Percentiles rank a stretch among this genome's conserved stretches.
phyloP scores from a whole-genome alignment of 495 filamentous ascomycete species.

The Talaromyces nanjingensis region DNA sequence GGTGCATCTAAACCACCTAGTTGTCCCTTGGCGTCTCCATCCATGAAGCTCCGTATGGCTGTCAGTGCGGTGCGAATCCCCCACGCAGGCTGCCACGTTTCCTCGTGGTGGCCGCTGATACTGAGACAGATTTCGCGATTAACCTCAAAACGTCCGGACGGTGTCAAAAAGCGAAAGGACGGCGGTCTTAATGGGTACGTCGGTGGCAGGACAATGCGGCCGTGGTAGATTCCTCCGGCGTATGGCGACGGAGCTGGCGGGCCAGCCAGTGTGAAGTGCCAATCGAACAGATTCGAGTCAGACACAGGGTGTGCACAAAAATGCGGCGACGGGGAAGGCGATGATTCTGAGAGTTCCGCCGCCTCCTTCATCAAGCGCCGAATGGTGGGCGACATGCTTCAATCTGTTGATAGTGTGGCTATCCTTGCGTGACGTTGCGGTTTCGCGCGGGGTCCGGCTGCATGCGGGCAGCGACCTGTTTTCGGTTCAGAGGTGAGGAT shows the following conservation, averaged over 20 bases:
- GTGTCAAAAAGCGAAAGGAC: conserved; percentile 88
- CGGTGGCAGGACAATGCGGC: conserved; percentile 83
- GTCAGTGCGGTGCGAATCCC: conserved; percentile 63
- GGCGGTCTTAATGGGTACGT: conserved; percentile 87
- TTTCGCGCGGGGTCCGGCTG: neutral
- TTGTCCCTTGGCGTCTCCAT: conserved; percentile 56
- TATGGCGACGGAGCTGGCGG: conserved; percentile 78
- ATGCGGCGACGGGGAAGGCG: conserved; percentile 59
- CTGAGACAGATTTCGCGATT: conserved; percentile 95
- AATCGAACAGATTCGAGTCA: conserved; percentile 90
- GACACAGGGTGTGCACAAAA: conserved; percentile 70
- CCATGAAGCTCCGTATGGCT: conserved; percentile 47
- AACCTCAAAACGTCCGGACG: conserved; percentile 86
- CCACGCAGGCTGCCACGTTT: conserved; percentile 98
- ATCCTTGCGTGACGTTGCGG: neutral
- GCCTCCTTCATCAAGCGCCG: conserved; percentile 71
- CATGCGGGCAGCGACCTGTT: neutral
- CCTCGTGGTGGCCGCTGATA: conserved; percentile 92
- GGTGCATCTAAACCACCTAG: conserved; percentile 78
- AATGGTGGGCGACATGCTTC: conserved; percentile 23
- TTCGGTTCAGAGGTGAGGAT: neutral
- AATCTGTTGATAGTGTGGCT: conserved; percentile 5
- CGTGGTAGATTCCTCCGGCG: conserved; percentile 81
- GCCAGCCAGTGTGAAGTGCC: conserved; percentile 97
- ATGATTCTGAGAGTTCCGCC: conserved; percentile 63